Base-by-base conservation (phyloP, 2,329 filamentous ascomycete genomes). In the Teratosphaeria gauchensis region DNA sequence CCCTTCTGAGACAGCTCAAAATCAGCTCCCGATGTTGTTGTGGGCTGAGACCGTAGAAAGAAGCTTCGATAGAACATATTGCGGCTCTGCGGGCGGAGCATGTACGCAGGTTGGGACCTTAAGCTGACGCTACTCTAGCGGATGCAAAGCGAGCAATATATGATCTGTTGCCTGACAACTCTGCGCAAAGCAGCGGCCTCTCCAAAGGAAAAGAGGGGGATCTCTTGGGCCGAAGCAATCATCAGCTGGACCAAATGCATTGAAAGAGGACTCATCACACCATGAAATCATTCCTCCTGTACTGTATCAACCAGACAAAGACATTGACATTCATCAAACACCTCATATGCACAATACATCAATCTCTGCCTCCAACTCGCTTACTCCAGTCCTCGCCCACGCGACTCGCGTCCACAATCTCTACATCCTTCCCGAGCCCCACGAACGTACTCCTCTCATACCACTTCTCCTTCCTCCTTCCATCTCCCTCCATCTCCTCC, bases 381-480 rank as follows among this genome's bases (percentile, higher is more conserved):
- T 89, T 84, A 62, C 82, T 81, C 88, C 91, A 97, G 74, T 97
- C 92, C 66, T 96, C 92, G 56, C 87, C 86, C 19, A 95, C 82
- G 55, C 89, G 81, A 63, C 86, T 80, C 33, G 86, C 88, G 72
- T 97, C 92, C 2, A 96, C 90, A 19, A 97, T 85, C 46, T 95
- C 85, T 31, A 96, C 86, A 3, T 90, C 89, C 69, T 94, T 88
- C 16, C 92, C 92, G 59, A 92, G 80, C 1, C 92, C 92, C 28
- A 95, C 90, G 60, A 90, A 84, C 52, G 91, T 88, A 58, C 90
- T 84, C 57, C 82, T 80, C 73, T 91, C 85, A 87, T 88, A 94
- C 89, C 89, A 92, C 60, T 81, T 78, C 33, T 80, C 53, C 24
- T 55, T 48, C 52, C 55, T 38, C 42, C 42, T 77, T 46, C 72